These are phyloP conservation scores for Lachnellula arida DNA, from an alignment of 2,329 filamentous ascomycete genomes.

Conservation along the genomic window DNA sequence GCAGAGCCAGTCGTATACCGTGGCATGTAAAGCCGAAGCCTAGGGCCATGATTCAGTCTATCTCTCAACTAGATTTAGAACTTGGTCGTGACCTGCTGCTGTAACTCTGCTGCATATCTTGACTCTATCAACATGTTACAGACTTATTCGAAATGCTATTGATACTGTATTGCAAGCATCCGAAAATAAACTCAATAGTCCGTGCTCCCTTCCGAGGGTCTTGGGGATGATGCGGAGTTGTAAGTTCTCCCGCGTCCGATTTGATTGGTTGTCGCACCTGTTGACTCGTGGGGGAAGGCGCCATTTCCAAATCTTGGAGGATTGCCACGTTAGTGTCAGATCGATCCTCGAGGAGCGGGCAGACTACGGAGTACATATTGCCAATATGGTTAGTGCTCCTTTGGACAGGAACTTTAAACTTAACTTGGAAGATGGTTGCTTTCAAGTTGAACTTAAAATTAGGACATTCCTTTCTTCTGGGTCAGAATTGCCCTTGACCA, in stretches of 20 bases:
- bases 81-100: not conserved
- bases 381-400: not conserved
- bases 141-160: not conserved
- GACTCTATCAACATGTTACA: not conserved
- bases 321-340: not conserved
- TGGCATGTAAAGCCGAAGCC: too few species aligned
- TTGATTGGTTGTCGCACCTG: not conserved
- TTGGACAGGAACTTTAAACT: not conserved
- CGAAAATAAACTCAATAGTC: conserved; percentile 3
- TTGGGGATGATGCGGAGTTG: not conserved
- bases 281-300: not conserved
- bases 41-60: too few species aligned
- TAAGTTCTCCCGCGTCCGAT: not conserved
- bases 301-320: not conserved
- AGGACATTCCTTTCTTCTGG: too few species aligned
- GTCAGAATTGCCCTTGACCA: too few species aligned
- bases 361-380: not conserved
- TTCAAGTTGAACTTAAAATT: not conserved
- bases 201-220: not conserved
- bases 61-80: not conserved
- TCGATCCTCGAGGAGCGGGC: not conserved
- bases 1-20: too few species aligned
- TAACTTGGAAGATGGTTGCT: not conserved
- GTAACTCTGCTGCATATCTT: not conserved
- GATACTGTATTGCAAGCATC: not conserved